Conservation (phyloP, 306 rosid species). For the cucumber (Cucumis sativus) region DNA sequence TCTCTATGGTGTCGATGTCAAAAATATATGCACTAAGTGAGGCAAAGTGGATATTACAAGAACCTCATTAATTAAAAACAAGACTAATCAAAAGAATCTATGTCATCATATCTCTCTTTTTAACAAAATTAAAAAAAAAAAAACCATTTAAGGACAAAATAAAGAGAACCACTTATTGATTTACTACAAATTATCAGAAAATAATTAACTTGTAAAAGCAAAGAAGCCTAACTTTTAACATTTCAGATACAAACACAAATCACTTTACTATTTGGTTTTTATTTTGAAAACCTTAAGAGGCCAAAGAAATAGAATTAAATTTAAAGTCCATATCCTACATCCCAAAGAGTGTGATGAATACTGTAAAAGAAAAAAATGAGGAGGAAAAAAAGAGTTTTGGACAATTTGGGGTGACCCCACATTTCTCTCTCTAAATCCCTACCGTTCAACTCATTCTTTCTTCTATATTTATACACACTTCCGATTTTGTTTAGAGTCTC, state of each 20-base stretch:
- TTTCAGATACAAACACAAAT: not conserved
- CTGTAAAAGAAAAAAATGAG: not conserved
- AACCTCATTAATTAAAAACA: not conserved
- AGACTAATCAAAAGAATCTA: not conserved
- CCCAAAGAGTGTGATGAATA: constrained; percentile 5
- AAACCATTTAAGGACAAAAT: not conserved
- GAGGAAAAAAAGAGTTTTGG: not conserved
- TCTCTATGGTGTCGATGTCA: constrained; percentile 1
- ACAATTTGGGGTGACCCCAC: constrained; percentile 38
- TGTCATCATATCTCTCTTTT: not conserved
- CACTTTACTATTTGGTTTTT: not conserved
- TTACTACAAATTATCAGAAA: not conserved
- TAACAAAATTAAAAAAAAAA: not conserved
- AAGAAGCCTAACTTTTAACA: not conserved
- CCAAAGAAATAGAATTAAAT: not conserved
- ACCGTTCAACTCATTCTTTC: constrained; percentile 36
- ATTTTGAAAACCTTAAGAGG: not conserved
- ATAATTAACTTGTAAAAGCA: not conserved
- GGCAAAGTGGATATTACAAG: constrained; percentile 17
- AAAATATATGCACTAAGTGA: constrained; percentile 3
- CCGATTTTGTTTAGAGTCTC: constrained; percentile 20
- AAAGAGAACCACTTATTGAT: not conserved
- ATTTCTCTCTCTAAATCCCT: constrained; percentile 25
- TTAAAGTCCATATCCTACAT: not conserved
- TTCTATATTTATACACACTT: constrained; percentile 44